Evolutionary conservation across 1,139 yeast species (phyloP).

Genomic region (Pichia sp.): DNA sequence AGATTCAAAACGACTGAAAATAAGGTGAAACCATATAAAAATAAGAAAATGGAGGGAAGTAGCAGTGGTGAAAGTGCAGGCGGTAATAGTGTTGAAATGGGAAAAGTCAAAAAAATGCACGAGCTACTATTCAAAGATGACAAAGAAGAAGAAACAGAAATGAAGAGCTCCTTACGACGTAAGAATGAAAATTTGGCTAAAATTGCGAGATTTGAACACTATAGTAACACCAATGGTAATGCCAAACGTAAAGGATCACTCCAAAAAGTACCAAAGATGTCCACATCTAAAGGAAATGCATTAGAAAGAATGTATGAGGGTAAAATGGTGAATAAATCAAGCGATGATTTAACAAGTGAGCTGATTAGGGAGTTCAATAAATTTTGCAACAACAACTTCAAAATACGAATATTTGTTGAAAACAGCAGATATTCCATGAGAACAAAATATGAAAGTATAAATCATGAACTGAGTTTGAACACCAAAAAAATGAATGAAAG

Average conservation of each 20-base stretch:
- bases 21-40: not conserved
- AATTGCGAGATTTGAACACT: constrained; percentile 20
- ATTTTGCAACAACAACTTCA: no score
- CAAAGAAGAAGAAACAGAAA: not conserved
- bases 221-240: constrained; percentile 1
- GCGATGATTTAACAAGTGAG: no score
- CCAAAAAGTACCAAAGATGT: no score
- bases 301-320: no score
- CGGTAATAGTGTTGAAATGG: not conserved
- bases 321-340: no score
- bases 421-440: no score
- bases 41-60: not conserved
- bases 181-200: constrained; percentile 19
- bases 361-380: no score
- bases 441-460: no score
- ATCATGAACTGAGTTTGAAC: no score
- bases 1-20: constrained; percentile 40
- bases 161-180: constrained; percentile 10
- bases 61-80: not conserved
- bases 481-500: constrained; percentile 4
- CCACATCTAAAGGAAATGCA: no score
- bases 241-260: not conserved
- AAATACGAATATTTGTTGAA: no score
- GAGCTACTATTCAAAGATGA: constrained; percentile 1
- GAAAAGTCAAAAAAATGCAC: constrained; percentile 4